These are phyloP conservation scores for Rhizopogon vinicolor DNA, from an alignment of 768 basidiomycete species.

Conservation along the genomic window DNA sequence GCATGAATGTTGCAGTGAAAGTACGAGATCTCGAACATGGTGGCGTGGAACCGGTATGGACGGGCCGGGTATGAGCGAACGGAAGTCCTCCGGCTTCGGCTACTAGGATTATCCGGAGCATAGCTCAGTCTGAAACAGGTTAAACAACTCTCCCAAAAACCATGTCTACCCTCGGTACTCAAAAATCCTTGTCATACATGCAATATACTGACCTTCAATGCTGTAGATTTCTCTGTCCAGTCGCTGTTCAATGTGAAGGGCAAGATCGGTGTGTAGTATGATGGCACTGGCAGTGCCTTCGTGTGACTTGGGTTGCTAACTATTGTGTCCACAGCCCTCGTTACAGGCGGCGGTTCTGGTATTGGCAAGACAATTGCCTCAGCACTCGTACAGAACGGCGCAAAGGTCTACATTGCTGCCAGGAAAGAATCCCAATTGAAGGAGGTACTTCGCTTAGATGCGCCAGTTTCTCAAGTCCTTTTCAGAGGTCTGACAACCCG, in stretches of 20 bases:
- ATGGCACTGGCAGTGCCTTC: background rate
- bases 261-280: constrained; percentile 51
- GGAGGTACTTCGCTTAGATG: constrained; percentile 41
- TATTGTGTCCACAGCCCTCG: constrained; percentile 45
- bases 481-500: background rate
- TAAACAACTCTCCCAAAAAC: background rate
- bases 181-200: background rate
- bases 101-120: background rate
- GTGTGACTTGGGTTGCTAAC: background rate
- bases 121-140: background rate
- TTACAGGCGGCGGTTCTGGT: constrained; percentile 82
- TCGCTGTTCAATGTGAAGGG: constrained; percentile 63
- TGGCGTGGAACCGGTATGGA: too few species aligned
- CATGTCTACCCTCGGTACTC: background rate
- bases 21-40: background rate
- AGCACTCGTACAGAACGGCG: constrained; percentile 81
- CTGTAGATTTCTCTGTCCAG: constrained; percentile 44
- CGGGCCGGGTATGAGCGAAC: too few species aligned
- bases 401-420: constrained; percentile 86
- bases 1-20: background rate
- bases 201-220: background rate
- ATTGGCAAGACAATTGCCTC: constrained; percentile 83
- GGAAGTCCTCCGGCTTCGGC: background rate
- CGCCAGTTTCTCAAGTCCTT: background rate
- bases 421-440: constrained; percentile 76